Base-by-base conservation (phyloP, 1,284 basidiomycete genomes). In the Moesziomyces sp. region DNA sequence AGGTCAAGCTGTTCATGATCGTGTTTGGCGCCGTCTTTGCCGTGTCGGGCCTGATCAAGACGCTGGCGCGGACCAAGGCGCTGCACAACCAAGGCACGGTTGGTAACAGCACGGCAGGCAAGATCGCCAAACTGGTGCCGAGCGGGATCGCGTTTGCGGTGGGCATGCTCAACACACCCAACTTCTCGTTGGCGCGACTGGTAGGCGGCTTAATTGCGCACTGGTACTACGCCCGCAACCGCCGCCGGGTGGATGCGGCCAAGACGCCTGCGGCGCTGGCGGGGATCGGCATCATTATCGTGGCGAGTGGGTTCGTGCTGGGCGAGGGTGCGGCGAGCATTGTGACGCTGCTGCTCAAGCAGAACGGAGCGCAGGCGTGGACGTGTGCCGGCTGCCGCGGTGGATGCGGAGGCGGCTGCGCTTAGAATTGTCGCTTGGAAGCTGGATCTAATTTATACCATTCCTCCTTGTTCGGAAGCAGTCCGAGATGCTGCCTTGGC, bases 301-400 rank as follows among this genome's bases (percentile, higher is more conserved):
- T 97, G 34, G 96, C 95, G 5, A 93, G 92, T 79, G 95, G 95
- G 1, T 97, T 98, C 80, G 96, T 98, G 28, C 87, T 98, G 19
- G 95, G 95, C 28, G 95, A 98, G 72, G 87, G 95, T 2, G 90
- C 97, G 43, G 87, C 93, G 24, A 94, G 93, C 80, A 89, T 98
- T 46, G 85, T 94, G 30, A 90, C 91, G 9, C 87, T 98, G 52
- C 83, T 91, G 10, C 85, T 96, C 68, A 89, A 90, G 75, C 92
- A 90, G 44, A 87, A 87, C 45, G 93, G 93, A 0, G 86, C 92
- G 9, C 89, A 76, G 11, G 76, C 90, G 2, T 85, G 87, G 28
- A 94, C 92, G 77, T 98, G 95, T 84, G 91, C 89, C 87, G 93
- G 93, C 9, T 95, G 93, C 82, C 86, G 83, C 89, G 92, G 72